Evolutionary conservation across 345 rosid genomes (phyloP), one percentile per base, ranked within the genome.

Genomic region (Ricinus communis): DNA sequence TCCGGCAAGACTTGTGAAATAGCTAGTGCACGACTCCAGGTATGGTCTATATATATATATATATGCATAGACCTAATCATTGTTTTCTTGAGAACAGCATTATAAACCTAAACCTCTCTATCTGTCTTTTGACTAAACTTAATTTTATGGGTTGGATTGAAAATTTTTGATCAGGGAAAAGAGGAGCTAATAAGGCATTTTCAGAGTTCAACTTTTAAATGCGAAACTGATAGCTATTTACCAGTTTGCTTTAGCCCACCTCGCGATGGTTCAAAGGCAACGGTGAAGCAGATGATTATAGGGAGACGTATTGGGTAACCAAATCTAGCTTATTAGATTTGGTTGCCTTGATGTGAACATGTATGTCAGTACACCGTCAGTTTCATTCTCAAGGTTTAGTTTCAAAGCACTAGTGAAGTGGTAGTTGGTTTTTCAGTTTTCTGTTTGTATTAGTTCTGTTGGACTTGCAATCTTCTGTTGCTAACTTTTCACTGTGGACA

Each of bases 11-110:
- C 77, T 1, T 71, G 87, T 22, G 81, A 87, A 64, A 70, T 89
- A 36, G 79, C 84, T 25, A 65, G 56, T 33, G 98, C 98, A 30
- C 85, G 80, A 76, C 74, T 90, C 25, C 97, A 93, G 91, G 97
- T 85, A 54, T 22, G 49, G n/a, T n/a, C 8, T 16, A 5, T 41
- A 43, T 36, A 11, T 54, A 7, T 22, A 14, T 27, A 16, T 25
- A n/a, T 18, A 27, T 33, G 43, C 11, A 2, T 63, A 22, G 62
- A 41, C 45, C 7, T 7, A 59, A 25, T 33, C 16, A 33, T 61
- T 0, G 24, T 8, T 52, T 28, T 2, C 40, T 31, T 61, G 47
- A n/a, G 15, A 41, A 40, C 7, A 4, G 43, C 13, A 65, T 12
- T 1, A 2, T 1, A 0, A 64, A 24, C 47, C 47, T 43, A 43